Evolutionary conservation across 2,329 filamentous ascomycete genomes (phyloP), one percentile per base, ranked within the genome.

Genomic region (Ophiocordyceps unilateralis): DNA sequence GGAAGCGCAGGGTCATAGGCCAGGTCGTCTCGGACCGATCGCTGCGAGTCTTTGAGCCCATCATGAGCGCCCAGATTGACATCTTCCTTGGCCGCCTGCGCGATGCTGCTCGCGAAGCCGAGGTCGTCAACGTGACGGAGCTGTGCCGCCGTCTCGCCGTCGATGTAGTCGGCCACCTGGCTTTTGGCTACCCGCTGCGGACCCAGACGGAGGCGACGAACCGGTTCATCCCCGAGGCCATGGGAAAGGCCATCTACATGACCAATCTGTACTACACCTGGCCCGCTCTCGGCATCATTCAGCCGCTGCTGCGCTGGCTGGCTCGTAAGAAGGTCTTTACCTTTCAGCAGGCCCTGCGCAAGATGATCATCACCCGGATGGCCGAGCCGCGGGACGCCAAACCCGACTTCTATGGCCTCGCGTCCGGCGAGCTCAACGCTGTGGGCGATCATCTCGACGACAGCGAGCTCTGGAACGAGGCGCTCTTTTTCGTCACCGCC

Each of bases 241-340:
- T 40, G 39, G 39, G 39, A 15, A 26, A 40, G n/a, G 39, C 37
- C 23, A 39, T 43, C 24, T 43, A 39, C 36, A 43, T 39, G 21
- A 39, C 36, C 12, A 43, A 43, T 22, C 19, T 43, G 24, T 39
- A 36, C 34, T 43, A 43, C 24, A 43, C 42, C 23, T 39, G 42
- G 42, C 34, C 42, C 21, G 24, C 36, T 2, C 21, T 43, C 22
- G n/a, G 42, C 36, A 28, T 26, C n/a, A 21, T 43, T 22, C 34
- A 26, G 14, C 24, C 36, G 4, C 9, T 43, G 14, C 17, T 43
- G 4, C 21, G 36, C 3, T 43, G 38, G 36, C 23, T 43, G 21
- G 34, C 42, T 4, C n/a, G 36, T 15, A 39, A 39, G 21, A 43
- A 43, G 42, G 39, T 26, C 39, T 23, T 26, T 12, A 40, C 21